phyloP scores from a whole-genome alignment of 768 basidiomycete species.

The Leccinum arenicola region DNA sequence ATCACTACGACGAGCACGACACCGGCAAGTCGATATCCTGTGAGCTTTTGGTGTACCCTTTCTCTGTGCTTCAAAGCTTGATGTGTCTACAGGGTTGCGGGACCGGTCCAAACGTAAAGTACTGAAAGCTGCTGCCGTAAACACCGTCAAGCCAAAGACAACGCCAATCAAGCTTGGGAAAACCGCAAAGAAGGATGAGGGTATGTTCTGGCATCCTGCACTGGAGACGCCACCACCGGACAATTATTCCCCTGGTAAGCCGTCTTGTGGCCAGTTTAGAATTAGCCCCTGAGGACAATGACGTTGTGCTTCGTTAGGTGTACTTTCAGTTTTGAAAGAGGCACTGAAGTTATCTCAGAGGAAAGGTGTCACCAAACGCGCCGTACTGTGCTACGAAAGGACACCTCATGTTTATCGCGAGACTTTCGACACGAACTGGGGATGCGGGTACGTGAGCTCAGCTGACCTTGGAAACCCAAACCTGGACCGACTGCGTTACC shows the following conservation, averaged over 20 bases:
- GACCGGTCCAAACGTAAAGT: conserved; percentile 12
- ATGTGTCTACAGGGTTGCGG: conserved; percentile 11
- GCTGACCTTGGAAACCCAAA: conserved; percentile 2
- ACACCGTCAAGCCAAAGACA: background rate
- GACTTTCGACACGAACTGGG: conserved; percentile 65
- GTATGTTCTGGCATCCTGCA: conserved; percentile 66
- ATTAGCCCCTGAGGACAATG: conserved; percentile 17
- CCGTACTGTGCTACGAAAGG: conserved; percentile 60
- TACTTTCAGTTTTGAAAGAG: conserved; percentile 61
- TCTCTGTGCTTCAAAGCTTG: background rate
- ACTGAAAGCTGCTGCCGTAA: conserved; percentile 7
- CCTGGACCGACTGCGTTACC: background rate
- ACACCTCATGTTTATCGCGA: conserved; percentile 60
- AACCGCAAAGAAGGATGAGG: conserved; percentile 28
- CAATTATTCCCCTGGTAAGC: conserved; percentile 69
- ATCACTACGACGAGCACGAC: conserved; percentile 58
- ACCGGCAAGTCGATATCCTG: conserved; percentile 12
- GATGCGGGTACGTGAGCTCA: conserved; percentile 56
- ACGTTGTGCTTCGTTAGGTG: conserved; percentile 37
- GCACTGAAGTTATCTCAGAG: conserved; percentile 51
- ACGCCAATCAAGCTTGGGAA: conserved; percentile 5
- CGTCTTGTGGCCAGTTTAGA: conserved; percentile 12
- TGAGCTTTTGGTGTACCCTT: background rate
- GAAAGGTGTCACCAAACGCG: conserved; percentile 49
- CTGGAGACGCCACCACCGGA: conserved; percentile 41